A percentile compares a stretch with the other conserved stretches of the same genome.
phyloP scores from a whole-genome alignment of 1,284 basidiomycete genomes.

The Gymnopus androsaceus region DNA sequence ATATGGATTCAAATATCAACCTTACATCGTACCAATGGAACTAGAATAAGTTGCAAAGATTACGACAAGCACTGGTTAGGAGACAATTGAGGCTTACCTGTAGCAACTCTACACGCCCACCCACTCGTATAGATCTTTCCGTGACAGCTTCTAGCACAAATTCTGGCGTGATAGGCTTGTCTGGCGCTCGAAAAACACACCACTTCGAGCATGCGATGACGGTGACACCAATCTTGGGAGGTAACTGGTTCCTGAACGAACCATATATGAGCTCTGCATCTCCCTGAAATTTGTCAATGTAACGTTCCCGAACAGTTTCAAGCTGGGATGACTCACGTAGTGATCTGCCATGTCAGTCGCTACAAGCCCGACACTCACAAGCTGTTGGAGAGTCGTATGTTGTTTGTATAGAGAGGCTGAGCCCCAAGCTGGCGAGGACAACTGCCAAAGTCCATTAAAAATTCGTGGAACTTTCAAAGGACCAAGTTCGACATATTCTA shows the following conservation, averaged over 20 bases:
- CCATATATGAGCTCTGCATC: constrained; percentile 22
- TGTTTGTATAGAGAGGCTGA: constrained; percentile 44
- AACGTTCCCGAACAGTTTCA: background rate
- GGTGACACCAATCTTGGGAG: constrained; percentile 1
- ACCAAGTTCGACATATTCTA: constrained; percentile 17
- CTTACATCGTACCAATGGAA: constrained; percentile 24
- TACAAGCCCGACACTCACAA: constrained; percentile 42
- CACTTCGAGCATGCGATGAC: constrained; percentile 22
- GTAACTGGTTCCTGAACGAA: constrained; percentile 16
- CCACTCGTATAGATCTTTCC: constrained; percentile 17
- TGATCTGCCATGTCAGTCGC: constrained; percentile 23
- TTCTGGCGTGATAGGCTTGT: constrained; percentile 14
- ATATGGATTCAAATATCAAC: background rate
- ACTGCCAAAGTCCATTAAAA: constrained; percentile 52
- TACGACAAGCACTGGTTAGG: background rate
- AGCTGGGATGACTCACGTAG: constrained; percentile 16
- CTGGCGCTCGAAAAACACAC: constrained; percentile 21
- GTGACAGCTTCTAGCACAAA: constrained; percentile 19
- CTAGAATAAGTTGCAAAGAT: constrained; percentile 6
- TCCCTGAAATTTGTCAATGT: constrained; percentile 13
- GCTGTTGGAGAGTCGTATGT: constrained; percentile 40
- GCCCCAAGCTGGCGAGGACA: constrained; percentile 55
- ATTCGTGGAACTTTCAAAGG: constrained; percentile 36
- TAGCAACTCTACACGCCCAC: constrained; percentile 20
- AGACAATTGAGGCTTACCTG: constrained; percentile 16